These are phyloP conservation scores for Neopestalotiopsis sp. DNA, from an alignment of 2,329 filamentous ascomycete genomes.

Conservation along the genomic window DNA sequence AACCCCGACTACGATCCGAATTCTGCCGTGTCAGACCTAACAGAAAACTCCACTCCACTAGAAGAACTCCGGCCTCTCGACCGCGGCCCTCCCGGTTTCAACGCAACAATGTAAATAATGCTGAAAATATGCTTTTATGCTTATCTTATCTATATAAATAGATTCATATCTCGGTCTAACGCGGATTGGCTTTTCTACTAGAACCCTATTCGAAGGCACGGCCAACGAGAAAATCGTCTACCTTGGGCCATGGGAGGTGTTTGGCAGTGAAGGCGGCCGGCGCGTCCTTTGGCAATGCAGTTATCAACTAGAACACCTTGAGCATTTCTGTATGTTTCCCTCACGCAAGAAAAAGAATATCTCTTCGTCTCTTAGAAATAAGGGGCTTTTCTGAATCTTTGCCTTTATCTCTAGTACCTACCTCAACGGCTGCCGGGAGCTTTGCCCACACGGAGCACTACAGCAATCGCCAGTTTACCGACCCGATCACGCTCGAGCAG, in stretches of 20 bases:
- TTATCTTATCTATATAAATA: not conserved
- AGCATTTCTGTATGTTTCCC: constrained; percentile 52
- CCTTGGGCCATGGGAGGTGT: constrained; percentile 59
- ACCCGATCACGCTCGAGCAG: constrained; percentile 55
- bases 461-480: constrained; percentile 55
- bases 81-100: too few relatives aligned
- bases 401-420: constrained; percentile 44
- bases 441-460: constrained; percentile 57
- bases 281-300: constrained; percentile 60
- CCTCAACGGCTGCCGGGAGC: constrained; percentile 47
- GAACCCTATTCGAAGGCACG: constrained; percentile 57
- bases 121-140: not conserved
- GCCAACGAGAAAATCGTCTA: constrained; percentile 55
- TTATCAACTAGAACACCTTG: constrained; percentile 56
- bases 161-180: not conserved
- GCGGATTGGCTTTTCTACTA: constrained; percentile 27
- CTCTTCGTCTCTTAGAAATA: not conserved
- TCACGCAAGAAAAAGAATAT: too few relatives aligned
- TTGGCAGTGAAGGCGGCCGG: constrained; percentile 46
- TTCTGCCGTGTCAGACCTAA: constrained; percentile 50
- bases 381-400: constrained; percentile 8
- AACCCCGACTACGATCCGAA: constrained; percentile 53
- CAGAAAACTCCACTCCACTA: constrained; percentile 48
- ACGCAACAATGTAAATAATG: constrained; percentile 56
- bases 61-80: too few relatives aligned